Base-by-base conservation (phyloP, 148 eudicot genomes). In the Talinum fruticosum region DNA sequence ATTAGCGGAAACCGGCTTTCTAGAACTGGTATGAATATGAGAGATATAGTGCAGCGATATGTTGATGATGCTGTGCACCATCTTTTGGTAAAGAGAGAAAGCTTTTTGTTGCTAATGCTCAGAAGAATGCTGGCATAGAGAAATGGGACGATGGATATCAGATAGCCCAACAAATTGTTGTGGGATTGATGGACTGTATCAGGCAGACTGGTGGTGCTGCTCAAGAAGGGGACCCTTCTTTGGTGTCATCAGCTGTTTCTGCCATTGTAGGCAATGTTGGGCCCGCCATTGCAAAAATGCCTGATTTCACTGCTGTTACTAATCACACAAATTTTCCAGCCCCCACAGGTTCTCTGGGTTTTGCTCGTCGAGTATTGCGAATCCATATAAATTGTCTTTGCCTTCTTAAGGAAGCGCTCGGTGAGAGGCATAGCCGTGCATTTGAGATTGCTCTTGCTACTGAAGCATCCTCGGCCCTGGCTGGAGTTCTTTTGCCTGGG, bases 151-250 rank as follows among this genome's bases (percentile, higher is more conserved):
- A 91, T 75, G 91, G 92, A 35, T 77, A 85, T 79, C 98, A 87
- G 64, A 83, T 89, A 71, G 97, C 97, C 18, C 95, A 91, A 45
- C 90, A 96, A 78, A 92, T 91, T 33, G 89, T 96, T 28, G 76
- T 70, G 35, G 88, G 89, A 75, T 80, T 96, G 35, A 88, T 93
- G 90, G 98, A 93, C n/a, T 93, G 93, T 86, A 93, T 96, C 76
- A 89, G 91, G 81, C 98, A 91, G 82, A 96, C 99, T 30, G 99
- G 99, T 41, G 99, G 99, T 67, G 99, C 99, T 78, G 98, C 98
- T 78, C 99, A 96, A 85, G 99, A 96, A 91, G 99, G 99, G 67
- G 99, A 96, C 75, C 99, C 99, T 37, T 86, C 92, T 75, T 82
- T 96, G 86, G 97, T 96, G 45, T 88, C 99, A 45, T 96, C 94